Evolutionary conservation across 2,329 filamentous ascomycete genomes (phyloP).

Genomic region (Colletotrichum brevisporum): DNA sequence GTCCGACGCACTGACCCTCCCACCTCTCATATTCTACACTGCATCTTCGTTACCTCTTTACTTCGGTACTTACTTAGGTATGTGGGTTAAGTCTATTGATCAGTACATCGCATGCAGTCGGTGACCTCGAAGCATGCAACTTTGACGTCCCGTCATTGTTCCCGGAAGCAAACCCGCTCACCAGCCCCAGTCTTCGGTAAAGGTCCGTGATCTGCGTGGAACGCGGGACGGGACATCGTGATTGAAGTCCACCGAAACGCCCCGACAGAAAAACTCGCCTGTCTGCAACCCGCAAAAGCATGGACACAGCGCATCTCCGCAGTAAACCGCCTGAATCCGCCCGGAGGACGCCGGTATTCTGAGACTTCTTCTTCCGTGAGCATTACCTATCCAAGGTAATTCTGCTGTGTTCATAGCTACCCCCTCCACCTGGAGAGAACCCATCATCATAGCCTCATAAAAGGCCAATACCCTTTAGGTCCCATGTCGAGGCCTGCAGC

Average conservation of each 20-base stretch:
- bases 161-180: neutral
- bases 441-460: neutral
- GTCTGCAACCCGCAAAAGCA: neutral
- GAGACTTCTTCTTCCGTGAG: neutral
- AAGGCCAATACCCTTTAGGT: neutral
- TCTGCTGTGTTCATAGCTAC: neutral
- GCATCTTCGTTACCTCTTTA: too few species aligned
- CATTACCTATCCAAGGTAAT: neutral
- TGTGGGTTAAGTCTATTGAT: too few species aligned
- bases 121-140: too few species aligned
- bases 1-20: too few species aligned
- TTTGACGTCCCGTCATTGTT: neutral
- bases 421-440: neutral
- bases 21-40: too few species aligned
- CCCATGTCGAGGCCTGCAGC: slow-evolving; percentile 16
- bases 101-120: too few species aligned
- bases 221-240: neutral
- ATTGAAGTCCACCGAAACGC: slow-evolving; percentile 7
- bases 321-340: neutral
- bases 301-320: neutral
- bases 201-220: neutral
- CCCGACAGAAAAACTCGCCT: neutral
- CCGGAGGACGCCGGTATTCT: neutral
- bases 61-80: too few species aligned
- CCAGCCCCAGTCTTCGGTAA: neutral